phyloP scores from a whole-genome alignment of 441 rosid species.

The Syzygium syzygioides region DNA sequence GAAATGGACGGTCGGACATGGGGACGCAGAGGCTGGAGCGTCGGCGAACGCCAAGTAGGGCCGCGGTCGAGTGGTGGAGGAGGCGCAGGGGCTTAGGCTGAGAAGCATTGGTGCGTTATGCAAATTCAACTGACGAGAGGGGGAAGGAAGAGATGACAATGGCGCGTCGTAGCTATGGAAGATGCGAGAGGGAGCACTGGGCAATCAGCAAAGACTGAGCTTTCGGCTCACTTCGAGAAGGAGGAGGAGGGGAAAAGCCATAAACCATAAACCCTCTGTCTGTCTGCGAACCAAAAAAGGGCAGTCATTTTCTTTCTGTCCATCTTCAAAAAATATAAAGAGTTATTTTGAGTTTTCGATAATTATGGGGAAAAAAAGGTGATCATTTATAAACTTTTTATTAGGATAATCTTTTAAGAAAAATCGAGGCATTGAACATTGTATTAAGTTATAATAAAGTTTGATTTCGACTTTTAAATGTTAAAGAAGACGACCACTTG shows the following conservation, averaged over 20 bases:
- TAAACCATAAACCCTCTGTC: background rate
- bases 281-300: background rate
- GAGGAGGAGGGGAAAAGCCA: background rate
- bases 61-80: conserved; percentile 4
- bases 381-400: background rate
- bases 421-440: background rate
- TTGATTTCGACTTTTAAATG: background rate
- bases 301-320: background rate
- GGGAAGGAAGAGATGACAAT: background rate
- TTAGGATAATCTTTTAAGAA: background rate
- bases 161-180: background rate
- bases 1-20: conserved; percentile 16
- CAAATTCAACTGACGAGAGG: background rate
- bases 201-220: background rate
- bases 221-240: background rate
- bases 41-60: conserved; percentile 2
- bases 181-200: background rate
- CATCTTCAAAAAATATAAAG: background rate
- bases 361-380: background rate
- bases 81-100: conserved; percentile 14
- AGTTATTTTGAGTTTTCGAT: background rate
- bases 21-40: conserved; percentile 14
- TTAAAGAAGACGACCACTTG: background rate
- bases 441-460: background rate
- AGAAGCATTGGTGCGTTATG: conserved; percentile 16